Conservation (phyloP, 495 filamentous ascomycete species). For the Clavariopsis aquatica region DNA sequence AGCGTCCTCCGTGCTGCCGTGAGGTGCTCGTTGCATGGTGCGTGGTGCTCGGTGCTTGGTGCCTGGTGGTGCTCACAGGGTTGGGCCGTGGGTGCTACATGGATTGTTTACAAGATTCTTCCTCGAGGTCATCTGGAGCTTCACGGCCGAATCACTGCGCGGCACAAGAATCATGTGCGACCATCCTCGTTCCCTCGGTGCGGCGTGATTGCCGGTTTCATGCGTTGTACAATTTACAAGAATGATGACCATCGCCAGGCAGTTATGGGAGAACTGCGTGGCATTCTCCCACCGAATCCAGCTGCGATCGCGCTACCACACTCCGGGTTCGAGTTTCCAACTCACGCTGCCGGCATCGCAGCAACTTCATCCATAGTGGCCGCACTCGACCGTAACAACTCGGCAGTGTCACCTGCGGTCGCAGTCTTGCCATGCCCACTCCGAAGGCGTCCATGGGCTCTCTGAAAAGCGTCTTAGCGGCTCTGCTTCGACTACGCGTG, state of each 20-base stretch:
- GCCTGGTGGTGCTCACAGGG: too few relatives aligned
- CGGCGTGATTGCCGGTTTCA: constrained; percentile 40
- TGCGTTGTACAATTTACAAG: constrained; percentile 40
- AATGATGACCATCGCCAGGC: constrained; percentile 31
- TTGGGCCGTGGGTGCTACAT: constrained; percentile 29
- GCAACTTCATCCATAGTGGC: constrained; percentile 4
- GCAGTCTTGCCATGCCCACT: not conserved
- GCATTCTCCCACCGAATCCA: constrained; percentile 10
- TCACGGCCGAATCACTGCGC: constrained; percentile 35
- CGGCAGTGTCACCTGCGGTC: constrained; percentile 2
- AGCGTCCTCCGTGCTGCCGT: not conserved
- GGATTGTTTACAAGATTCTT: constrained; percentile 24
- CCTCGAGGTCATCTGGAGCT: constrained; percentile 38
- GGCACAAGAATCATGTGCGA: constrained; percentile 38
- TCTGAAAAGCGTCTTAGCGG: constrained; percentile 13
- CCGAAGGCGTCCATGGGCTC: not conserved
- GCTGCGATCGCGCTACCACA: constrained; percentile 32
- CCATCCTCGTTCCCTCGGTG: constrained; percentile 17
- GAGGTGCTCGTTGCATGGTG: too few relatives aligned
- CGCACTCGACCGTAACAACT: not conserved
- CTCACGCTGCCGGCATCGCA: constrained; percentile 25
- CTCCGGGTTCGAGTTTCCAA: constrained; percentile 22
- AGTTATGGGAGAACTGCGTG: constrained; percentile 23
- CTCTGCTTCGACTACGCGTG: constrained; percentile 20
- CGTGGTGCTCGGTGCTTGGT: too few relatives aligned